Conservation (phyloP, 2,329 filamentous ascomycete genomes). For the Sporothrix curviconia region DNA sequence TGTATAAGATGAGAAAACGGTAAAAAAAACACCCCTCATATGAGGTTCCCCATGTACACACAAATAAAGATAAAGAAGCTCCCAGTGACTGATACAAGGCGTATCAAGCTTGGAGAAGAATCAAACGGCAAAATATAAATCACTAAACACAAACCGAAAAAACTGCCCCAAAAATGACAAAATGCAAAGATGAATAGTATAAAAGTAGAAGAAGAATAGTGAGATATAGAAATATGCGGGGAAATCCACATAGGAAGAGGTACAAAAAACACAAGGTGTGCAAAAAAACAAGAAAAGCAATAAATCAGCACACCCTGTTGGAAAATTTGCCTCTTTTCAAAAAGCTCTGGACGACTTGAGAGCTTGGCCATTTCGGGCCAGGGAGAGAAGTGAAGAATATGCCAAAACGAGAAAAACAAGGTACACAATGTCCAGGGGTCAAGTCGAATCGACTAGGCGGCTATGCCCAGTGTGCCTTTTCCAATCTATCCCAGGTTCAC, state of each 20-base stretch:
- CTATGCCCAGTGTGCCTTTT: background rate
- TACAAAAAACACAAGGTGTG: background rate
- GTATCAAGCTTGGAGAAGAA: too few species aligned
- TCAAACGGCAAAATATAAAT: too few species aligned
- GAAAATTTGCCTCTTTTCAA: too few species aligned
- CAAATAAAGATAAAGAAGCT: background rate
- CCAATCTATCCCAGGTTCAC: slow-evolving; percentile 9
- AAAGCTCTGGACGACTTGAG: background rate
- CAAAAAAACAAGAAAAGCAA: too few species aligned
- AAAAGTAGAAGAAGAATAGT: background rate
- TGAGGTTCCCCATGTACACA: too few species aligned
- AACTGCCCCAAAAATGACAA: background rate
- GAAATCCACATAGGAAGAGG: background rate
- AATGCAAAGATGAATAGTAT: background rate
- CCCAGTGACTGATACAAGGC: too few species aligned
- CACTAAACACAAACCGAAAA: background rate
- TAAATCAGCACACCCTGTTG: too few species aligned
- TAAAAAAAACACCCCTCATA: too few species aligned
- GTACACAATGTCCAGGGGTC: background rate
- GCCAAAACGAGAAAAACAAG: background rate
- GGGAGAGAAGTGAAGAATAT: background rate
- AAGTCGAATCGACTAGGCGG: too few species aligned
- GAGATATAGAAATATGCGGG: background rate
- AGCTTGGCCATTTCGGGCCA: background rate
- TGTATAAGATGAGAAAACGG: background rate